A percentile compares a stretch with the other conserved stretches of the same genome.
phyloP scores from a whole-genome alignment of 371 early-diverging fungal species.

The Smittium culicis region DNA sequence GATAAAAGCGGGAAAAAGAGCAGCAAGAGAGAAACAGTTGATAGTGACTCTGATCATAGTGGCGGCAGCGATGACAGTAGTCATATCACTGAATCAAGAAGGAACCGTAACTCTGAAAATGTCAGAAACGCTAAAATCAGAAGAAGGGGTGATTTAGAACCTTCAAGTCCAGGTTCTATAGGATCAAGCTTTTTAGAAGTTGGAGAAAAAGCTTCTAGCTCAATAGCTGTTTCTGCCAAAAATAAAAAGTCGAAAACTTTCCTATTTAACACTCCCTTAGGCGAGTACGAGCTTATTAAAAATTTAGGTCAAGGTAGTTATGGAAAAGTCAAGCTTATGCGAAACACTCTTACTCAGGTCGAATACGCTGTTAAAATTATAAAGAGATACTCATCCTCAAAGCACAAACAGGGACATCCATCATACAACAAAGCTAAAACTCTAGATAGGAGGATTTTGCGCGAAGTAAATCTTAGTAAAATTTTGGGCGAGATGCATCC shows the following conservation, averaged over 20 bases:
- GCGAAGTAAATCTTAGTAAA: constrained; percentile 41
- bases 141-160: too few species aligned
- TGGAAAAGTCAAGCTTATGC: constrained; percentile 62
- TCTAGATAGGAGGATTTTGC: constrained; percentile 31
- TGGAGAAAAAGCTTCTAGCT: background rate
- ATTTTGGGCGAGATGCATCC: constrained; percentile 52
- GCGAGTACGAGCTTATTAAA: constrained; percentile 26
- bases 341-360: constrained; percentile 26
- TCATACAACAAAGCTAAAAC: constrained; percentile 28
- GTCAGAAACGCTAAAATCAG: too few species aligned
- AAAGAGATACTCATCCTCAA: constrained; percentile 35
- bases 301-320: constrained; percentile 64
- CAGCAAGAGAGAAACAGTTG: too few species aligned
- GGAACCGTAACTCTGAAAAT: too few species aligned
- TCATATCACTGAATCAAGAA: too few species aligned
- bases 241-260: constrained; percentile 23
- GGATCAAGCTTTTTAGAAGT: too few species aligned
- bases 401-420: constrained; percentile 17
- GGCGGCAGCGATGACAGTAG: too few species aligned
- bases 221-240: constrained; percentile 19
- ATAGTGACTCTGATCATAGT: too few species aligned
- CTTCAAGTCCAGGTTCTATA: too few species aligned
- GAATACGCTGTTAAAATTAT: constrained; percentile 80
- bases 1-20: too few species aligned
- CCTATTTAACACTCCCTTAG: constrained; percentile 31